Conservation (phyloP, 2,329 filamentous ascomycete genomes). For the Plectosphaerella sp. region DNA sequence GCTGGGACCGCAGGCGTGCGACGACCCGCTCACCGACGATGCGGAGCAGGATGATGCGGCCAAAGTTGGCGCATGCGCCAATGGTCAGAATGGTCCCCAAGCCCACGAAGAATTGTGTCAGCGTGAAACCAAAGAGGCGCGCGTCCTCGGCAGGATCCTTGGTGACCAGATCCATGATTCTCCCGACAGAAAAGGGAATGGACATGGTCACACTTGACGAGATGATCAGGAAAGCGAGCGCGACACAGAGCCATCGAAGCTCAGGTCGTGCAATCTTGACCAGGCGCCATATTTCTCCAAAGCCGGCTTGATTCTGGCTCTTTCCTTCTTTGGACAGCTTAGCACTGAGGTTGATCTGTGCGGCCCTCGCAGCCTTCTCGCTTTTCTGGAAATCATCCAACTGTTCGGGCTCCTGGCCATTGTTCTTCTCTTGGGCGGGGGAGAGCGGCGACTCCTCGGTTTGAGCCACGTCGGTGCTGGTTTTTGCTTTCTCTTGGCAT, state of each 20-base stretch:
- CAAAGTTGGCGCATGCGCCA: conserved; percentile 88
- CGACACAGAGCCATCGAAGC: conserved; percentile 68
- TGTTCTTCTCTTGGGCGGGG: conserved; percentile 9
- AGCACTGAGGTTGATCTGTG: conserved; percentile 84
- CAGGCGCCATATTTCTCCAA: conserved; percentile 77
- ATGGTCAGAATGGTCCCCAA: conserved; percentile 73
- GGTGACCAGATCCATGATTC: conserved; percentile 88
- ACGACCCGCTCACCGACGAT: conserved; percentile 96
- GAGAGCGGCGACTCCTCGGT: not conserved
- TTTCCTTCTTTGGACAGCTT: conserved; percentile 81
- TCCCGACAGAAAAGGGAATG: conserved; percentile 93
- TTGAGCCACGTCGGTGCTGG: not conserved
- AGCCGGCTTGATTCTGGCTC: conserved; percentile 51
- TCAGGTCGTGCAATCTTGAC: conserved; percentile 88
- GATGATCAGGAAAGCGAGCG: conserved; percentile 80
- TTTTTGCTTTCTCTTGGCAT: conserved; percentile 14
- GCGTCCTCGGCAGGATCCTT: conserved; percentile 62
- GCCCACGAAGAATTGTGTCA: conserved; percentile 83
- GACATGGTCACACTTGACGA: conserved; percentile 94
- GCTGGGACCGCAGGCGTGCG: conserved; percentile 77
- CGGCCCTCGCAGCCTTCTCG: conserved; percentile 80
- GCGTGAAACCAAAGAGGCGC: conserved; percentile 75
- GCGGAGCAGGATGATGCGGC: conserved; percentile 84
- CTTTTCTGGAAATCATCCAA: conserved; percentile 55
- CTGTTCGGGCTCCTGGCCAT: conserved; percentile 35